phyloP scores from a whole-genome alignment of 2,329 filamentous ascomycete genomes.

The Cordyceps fumosorosea region DNA sequence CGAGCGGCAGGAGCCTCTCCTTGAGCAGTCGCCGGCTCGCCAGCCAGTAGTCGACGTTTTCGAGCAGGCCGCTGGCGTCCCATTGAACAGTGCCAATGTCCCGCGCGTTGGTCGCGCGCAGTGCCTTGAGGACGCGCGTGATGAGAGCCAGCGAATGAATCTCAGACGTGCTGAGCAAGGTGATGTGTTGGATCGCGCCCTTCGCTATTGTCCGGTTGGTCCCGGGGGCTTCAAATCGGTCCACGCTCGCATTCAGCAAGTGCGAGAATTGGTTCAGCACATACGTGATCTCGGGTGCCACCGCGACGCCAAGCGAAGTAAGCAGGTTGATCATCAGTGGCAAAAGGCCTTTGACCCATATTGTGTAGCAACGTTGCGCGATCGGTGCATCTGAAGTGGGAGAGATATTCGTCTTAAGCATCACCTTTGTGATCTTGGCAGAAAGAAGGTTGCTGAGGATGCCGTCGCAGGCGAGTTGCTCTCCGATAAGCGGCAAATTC shows the following conservation, averaged over 20 bases:
- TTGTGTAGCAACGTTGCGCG: constrained; percentile 69
- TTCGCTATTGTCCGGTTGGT: constrained; percentile 44
- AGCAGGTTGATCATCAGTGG: constrained; percentile 86
- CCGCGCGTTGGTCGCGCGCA: constrained; percentile 59
- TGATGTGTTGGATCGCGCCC: constrained; percentile 57
- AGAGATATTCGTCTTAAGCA: constrained; percentile 64
- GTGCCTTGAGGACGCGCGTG: constrained; percentile 61
- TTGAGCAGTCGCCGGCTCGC: constrained; percentile 61
- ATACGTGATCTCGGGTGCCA: constrained; percentile 76
- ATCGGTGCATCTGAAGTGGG: constrained; percentile 70
- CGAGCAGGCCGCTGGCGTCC: constrained; percentile 65
- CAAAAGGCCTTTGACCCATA: constrained; percentile 84
- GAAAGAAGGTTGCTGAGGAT: constrained; percentile 72
- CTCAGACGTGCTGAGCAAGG: constrained; percentile 67
- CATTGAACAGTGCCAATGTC: constrained; percentile 69
- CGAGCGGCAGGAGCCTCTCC: constrained; percentile 66
- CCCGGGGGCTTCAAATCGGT: constrained; percentile 60
- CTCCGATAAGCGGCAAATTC: constrained; percentile 70
- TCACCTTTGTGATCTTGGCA: constrained; percentile 70
- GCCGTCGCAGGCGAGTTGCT: constrained; percentile 83
- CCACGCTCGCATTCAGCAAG: constrained; percentile 65
- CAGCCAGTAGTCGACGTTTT: constrained; percentile 80
- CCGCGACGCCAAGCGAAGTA: constrained; percentile 69
- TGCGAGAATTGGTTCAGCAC: constrained; percentile 87
- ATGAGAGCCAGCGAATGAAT: constrained; percentile 73